Percentiles rank a stretch among this genome's conserved stretches.
Conservation (phyloP, 805 yeast genomes). For the Saccharomycopsis capsularis region DNA sequence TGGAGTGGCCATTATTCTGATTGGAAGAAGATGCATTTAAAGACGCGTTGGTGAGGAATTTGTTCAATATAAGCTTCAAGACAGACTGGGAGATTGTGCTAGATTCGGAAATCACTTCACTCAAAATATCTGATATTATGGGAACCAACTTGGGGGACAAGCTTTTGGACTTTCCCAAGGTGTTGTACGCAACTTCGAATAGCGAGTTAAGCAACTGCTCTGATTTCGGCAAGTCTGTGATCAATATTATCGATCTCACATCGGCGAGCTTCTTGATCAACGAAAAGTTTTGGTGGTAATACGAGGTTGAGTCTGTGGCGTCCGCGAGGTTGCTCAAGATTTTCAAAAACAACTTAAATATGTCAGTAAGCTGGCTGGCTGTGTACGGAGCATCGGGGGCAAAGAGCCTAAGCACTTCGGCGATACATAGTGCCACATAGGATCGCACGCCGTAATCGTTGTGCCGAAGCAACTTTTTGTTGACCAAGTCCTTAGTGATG, state of each 20-base stretch:
- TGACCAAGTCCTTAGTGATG: conserved; percentile 40
- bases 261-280: conserved; percentile 64
- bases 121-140: conserved; percentile 60
- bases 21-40: not conserved
- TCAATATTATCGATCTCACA: conserved; percentile 63
- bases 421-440: conserved; percentile 60
- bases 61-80: conserved; percentile 57
- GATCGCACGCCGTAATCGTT: conserved; percentile 62
- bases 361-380: conserved; percentile 49
- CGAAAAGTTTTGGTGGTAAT: conserved; percentile 56
- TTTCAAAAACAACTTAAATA: conserved; percentile 58
- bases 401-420: conserved; percentile 67
- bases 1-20: not conserved
- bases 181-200: conserved; percentile 57
- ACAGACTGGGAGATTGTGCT: conserved; percentile 56
- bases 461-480: conserved; percentile 38
- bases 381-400: conserved; percentile 92
- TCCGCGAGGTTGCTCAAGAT: conserved; percentile 51
- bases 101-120: conserved; percentile 68
- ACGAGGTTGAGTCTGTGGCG: conserved; percentile 48
- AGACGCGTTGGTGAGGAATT: conserved; percentile 38
- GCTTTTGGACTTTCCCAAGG: conserved; percentile 30
- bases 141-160: conserved; percentile 52
- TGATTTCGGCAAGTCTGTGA: conserved; percentile 67
- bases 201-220: conserved; percentile 45